Conservation (phyloP, 106 monocot species). For the Chionographis japonica region DNA sequence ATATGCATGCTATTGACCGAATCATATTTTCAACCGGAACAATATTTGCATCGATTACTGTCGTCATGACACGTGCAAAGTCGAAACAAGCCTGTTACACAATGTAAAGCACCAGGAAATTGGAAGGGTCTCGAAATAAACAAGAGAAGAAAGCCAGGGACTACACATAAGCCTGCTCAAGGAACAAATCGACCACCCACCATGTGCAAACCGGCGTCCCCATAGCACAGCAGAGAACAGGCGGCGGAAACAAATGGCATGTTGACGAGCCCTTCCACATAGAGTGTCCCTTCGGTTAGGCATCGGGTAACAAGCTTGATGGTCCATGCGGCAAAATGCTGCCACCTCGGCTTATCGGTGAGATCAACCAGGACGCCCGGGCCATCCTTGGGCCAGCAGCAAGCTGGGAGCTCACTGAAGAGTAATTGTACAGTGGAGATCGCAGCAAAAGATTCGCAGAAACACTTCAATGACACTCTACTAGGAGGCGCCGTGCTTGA, state of each 20-base stretch:
- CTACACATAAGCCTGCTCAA: not conserved
- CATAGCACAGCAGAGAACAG: slow-evolving; percentile 61
- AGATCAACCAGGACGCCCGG: slow-evolving; percentile 73
- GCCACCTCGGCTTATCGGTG: slow-evolving; percentile 52
- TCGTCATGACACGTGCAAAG: slow-evolving; percentile 61
- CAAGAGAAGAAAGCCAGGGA: not conserved
- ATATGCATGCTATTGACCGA: slow-evolving; percentile 60
- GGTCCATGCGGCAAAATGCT: slow-evolving; percentile 63
- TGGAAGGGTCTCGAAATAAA: not conserved
- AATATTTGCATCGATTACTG: slow-evolving; percentile 53
- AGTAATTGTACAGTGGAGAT: slow-evolving; percentile 32
- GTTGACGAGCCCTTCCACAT: slow-evolving; percentile 73
- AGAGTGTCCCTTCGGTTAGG: slow-evolving; percentile 80
- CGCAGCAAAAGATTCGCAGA: slow-evolving; percentile 48
- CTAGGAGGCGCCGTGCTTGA: slow-evolving; percentile 7
- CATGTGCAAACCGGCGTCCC: slow-evolving; percentile 71
- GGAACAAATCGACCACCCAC: slow-evolving; percentile 32
- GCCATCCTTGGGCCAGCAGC: slow-evolving; percentile 45
- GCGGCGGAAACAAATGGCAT: slow-evolving; percentile 45
- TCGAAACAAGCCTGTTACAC: slow-evolving; percentile 85
- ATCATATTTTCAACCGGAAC: slow-evolving; percentile 62
- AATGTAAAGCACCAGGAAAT: slow-evolving; percentile 14
- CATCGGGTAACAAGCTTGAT: slow-evolving; percentile 79
- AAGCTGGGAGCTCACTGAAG: slow-evolving; percentile 68
- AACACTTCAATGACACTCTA: slow-evolving; percentile 56